Evolutionary conservation across 176 grass and related monocot genomes (phyloP).

Genomic region (Aegilops longissima): DNA sequence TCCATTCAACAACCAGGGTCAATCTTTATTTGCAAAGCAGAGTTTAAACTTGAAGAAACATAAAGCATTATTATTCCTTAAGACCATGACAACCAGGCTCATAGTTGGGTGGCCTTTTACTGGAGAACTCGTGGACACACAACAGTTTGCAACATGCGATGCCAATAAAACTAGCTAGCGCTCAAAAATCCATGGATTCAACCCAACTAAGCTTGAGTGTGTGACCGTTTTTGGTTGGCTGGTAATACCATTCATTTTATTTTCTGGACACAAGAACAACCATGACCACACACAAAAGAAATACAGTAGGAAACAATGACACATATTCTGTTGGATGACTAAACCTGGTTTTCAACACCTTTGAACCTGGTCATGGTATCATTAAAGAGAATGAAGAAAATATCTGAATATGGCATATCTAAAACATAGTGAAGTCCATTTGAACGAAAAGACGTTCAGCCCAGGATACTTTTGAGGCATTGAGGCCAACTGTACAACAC

Average conservation of each 20-base stretch:
- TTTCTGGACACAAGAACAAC: not conserved
- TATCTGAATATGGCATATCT: slow-evolving; percentile 18
- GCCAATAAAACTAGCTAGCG: too few relatives aligned
- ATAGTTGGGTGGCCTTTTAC: too few relatives aligned
- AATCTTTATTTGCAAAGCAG: slow-evolving; percentile 6
- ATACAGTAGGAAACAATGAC: slow-evolving; percentile 6
- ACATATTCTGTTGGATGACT: not conserved
- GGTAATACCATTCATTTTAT: not conserved
- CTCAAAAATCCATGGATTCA: too few relatives aligned
- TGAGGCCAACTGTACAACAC: not conserved
- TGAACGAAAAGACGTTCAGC: not conserved
- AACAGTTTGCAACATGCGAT: too few relatives aligned
- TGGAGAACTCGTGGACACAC: too few relatives aligned
- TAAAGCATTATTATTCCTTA: not conserved
- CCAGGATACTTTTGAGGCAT: not conserved
- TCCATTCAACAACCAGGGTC: not conserved
- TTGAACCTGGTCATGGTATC: not conserved
- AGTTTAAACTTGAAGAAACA: not conserved
- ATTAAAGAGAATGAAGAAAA: slow-evolving; percentile 11
- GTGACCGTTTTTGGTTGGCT: not conserved
- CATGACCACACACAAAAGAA: not conserved
- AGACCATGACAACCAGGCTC: too few relatives aligned
- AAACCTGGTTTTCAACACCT: slow-evolving; percentile 14
- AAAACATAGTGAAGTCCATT: slow-evolving; percentile 10
- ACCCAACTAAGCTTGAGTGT: not conserved